Evolutionary conservation across 2,329 filamentous ascomycete species (phyloP).

Genomic region (Penicillium sp.): DNA sequence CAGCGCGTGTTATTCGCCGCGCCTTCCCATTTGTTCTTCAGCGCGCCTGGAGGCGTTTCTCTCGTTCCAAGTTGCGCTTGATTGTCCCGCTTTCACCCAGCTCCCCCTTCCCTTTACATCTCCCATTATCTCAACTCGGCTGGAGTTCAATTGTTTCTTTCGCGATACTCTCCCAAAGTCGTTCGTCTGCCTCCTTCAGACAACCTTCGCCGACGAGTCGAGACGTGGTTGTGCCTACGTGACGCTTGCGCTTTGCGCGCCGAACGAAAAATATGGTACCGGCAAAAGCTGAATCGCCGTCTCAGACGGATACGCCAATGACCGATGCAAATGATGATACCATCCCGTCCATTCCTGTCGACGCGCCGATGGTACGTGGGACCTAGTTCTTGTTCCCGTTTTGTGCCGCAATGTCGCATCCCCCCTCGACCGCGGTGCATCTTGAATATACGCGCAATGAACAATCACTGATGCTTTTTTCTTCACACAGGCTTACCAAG

Average conservation of each 20-base stretch:
- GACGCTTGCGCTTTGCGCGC: constrained; percentile 28
- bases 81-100: constrained; percentile 10
- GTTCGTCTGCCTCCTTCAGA: not conserved
- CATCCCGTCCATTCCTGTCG: constrained; percentile 37
- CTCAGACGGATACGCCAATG: constrained; percentile 49
- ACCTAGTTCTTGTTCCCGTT: not conserved
- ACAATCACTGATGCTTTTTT: constrained; percentile 8
- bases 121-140: not conserved
- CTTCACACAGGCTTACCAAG: constrained; percentile 48
- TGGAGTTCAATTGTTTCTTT: not conserved
- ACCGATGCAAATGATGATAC: constrained; percentile 41
- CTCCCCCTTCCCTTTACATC: not conserved
- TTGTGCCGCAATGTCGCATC: not conserved
- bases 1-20: constrained; percentile 32
- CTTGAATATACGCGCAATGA: not conserved
- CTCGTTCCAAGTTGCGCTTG: constrained; percentile 8
- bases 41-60: constrained; percentile 30
- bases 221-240: constrained; percentile 13
- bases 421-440: not conserved
- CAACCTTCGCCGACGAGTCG: constrained; percentile 2
- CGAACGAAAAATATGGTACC: constrained; percentile 41
- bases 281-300: constrained; percentile 40
- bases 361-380: constrained; percentile 42
- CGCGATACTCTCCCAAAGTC: not conserved
- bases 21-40: constrained; percentile 28